Percentiles rank a stretch among this genome's conserved stretches.
phyloP scores from a whole-genome alignment of 2,329 filamentous ascomycete species.

The Xylariaceae sp. region DNA sequence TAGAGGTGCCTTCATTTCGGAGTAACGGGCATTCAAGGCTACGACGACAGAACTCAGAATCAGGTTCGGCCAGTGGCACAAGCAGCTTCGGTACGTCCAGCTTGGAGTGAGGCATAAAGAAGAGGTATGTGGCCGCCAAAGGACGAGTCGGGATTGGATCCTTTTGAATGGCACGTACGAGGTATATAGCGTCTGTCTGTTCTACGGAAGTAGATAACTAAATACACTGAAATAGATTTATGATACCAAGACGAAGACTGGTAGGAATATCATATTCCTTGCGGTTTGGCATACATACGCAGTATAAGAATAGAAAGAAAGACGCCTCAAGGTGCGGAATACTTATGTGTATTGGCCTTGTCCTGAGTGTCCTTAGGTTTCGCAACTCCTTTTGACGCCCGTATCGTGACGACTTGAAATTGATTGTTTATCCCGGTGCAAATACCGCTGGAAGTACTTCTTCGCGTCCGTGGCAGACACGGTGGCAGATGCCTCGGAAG shows the following conservation, averaged over 20 bases:
- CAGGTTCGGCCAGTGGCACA: constrained; percentile 28
- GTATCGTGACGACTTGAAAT: too few species aligned
- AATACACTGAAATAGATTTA: background rate
- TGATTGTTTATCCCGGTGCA: too few species aligned
- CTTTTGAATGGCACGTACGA: background rate
- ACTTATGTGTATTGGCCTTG: too few species aligned
- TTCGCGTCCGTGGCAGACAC: too few species aligned
- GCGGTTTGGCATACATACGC: too few species aligned
- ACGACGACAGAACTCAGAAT: constrained; percentile 29
- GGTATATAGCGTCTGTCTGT: background rate
- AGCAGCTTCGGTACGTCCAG: constrained; percentile 32
- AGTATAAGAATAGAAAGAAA: too few species aligned
- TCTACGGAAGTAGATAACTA: background rate
- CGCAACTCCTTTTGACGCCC: too few species aligned
- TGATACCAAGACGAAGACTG: constrained; percentile 1
- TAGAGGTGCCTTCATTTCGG: constrained; percentile 31
- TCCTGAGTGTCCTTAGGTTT: too few species aligned
- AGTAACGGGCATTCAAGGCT: constrained; percentile 25
- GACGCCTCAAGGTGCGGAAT: too few species aligned
- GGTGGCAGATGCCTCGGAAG: too few species aligned
- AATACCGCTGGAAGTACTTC: too few species aligned
- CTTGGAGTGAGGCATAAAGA: constrained; percentile 22
- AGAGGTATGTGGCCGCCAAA: background rate
- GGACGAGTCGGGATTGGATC: background rate
- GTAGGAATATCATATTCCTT: too few species aligned